Conservation (phyloP, 345 rosid species). For the Murraya paniculata region DNA sequence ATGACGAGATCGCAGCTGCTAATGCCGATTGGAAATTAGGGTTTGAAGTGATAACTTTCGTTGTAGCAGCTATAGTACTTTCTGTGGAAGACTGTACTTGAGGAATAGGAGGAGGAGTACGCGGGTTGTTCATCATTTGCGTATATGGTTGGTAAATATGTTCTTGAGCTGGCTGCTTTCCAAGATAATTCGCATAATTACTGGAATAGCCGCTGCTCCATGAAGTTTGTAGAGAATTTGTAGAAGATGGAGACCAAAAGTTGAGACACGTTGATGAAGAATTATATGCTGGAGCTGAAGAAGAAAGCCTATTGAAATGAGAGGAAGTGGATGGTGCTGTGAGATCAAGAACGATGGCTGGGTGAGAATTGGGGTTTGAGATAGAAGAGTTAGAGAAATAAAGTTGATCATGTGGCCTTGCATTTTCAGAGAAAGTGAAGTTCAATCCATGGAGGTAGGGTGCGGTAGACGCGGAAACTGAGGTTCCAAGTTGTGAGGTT, state of each 20-base stretch:
- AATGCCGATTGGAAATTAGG: slow-evolving; percentile 35
- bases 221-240: background rate
- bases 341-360: slow-evolving; percentile 68
- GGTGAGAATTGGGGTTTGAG: slow-evolving; percentile 49
- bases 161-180: slow-evolving; percentile 3
- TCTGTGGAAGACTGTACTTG: slow-evolving; percentile 17
- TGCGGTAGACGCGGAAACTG: slow-evolving; percentile 8
- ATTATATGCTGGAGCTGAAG: slow-evolving; percentile 16
- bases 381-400: slow-evolving; percentile 37
- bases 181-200: slow-evolving; percentile 9
- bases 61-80: slow-evolving; percentile 27
- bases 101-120: background rate
- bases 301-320: slow-evolving; percentile 8
- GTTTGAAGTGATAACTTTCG: slow-evolving; percentile 34
- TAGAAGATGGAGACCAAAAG: slow-evolving; percentile 28
- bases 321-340: slow-evolving; percentile 32
- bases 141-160: slow-evolving; percentile 7
- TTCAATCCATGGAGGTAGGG: slow-evolving; percentile 25
- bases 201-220: slow-evolving; percentile 2
- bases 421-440: slow-evolving; percentile 24
- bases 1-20: slow-evolving; percentile 36
- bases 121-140: slow-evolving; percentile 23
- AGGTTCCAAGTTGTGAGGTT: slow-evolving; percentile 11
- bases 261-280: slow-evolving; percentile 36
- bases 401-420: slow-evolving; percentile 23